Base-by-base conservation (phyloP, 257 asterid genomes). In the Solanum virginianum region DNA sequence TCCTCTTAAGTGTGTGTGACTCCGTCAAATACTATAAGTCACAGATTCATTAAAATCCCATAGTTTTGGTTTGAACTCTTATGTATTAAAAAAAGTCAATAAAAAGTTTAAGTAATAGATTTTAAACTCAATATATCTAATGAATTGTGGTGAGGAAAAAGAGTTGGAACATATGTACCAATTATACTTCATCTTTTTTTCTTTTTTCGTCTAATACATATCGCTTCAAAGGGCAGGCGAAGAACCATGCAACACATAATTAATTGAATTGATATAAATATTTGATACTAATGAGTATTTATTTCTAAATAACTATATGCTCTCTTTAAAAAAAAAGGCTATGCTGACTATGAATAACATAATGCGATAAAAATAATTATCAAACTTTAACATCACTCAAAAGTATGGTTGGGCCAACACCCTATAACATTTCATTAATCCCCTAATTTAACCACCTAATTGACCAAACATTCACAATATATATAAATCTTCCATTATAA, bases 381-480 rank as follows among this genome's bases (percentile, higher is more conserved):
- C 84, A 84, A 88, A 81, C 94, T 92, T 91, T 71, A 63, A 87
- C 49, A 89, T 89, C 89, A 92, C 95, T 90, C 92, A 85, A 89
- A 57, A 84, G n/a, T 32, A 62, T 8, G 70, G 88, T 85, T 87
- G 69, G 87, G 60, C 88, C 91, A 83, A 77, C 87, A 86, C 66
- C 75, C 86, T 57, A 63, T 60, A 41, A 32, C 80, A 70, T 43
- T 80, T 90, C 89, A 66, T 77, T 86, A 65, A 43, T 75, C 14
- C 32, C 68, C 36, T 22, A 22, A 22, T 53, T 66, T 53, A 85
- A 68, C 87, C 74, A 86, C 85, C 89, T 47, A 82, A 57, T 82
- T 54, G 82, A 84, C 88, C 79, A 70, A 82, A 90, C 88, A 70
- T 24, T 84, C 80, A 63, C 79, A 81, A 16, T 8, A 86, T 70